Evolutionary conservation across 2,329 filamentous ascomycete genomes (phyloP), one percentile per base, ranked within the genome.

Genomic region (Neonectria magnoliae): DNA sequence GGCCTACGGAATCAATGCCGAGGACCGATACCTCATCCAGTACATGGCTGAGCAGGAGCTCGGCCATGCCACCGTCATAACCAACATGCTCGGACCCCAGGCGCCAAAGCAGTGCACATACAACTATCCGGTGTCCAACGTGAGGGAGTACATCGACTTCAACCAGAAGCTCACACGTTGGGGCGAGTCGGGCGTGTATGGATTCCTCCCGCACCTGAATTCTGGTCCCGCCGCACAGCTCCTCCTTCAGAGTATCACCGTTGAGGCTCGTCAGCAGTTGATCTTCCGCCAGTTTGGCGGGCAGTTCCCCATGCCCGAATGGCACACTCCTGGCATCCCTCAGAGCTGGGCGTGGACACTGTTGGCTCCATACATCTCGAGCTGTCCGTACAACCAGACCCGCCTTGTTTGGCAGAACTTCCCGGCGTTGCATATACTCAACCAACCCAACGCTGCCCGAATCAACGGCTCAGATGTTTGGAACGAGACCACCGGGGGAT

Each of bases 311-410:
- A 93, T 93, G 90, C 91, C 92, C 0, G 90, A 91, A 10, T 96
- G 91, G 91, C 94, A 95, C 75, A 89, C 93, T 73, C 84, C 88
- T 6, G 92, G 92, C 42, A 89, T 95, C 25, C 93, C 92, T 0
- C 93, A 97, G 77, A 93, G 90, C 0, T 97, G 93, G 92, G 88
- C 90, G 0, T 97, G 93, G 93, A 91, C 92, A 0, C 84, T 93
- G 22, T 83, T 96, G 5, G 92, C 93, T 0, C 93, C 92, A 0
- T 94, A 94, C 78, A 94, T 97, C 77, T 89, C 87, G 38, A 90
- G 85, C 5, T 97, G 93, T 77, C 93, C 93, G 0, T 81, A 80
- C 47, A 88, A 91, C 76, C 89, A 90, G 70, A 95, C 92, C 1
- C 88, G 92, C 7, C 82, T 97, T 31, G 85, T 89, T 25, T 97